Conservation (phyloP, 768 basidiomycete genomes). For the Tricholoma terreum region DNA sequence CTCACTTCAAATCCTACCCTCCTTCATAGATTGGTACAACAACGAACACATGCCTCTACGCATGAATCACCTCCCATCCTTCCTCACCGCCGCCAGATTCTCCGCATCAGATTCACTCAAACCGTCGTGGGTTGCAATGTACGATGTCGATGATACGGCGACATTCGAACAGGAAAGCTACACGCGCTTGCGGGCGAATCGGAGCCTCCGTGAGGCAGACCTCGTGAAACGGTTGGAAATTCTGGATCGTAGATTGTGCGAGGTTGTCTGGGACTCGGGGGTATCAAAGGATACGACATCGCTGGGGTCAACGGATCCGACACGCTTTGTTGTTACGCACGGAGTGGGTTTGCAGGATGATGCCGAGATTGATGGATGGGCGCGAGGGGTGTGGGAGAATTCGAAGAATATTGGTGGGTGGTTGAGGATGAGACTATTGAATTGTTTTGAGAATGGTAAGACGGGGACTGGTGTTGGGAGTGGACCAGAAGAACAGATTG, state of each 20-base stretch:
- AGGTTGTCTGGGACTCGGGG: too few species aligned
- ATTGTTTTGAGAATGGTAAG: conserved; percentile 39
- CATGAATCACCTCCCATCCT: conserved; percentile 41
- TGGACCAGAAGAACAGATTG: conserved; percentile 28
- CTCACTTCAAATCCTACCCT: neutral
- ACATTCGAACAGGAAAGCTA: conserved; percentile 42
- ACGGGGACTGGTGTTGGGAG: conserved; percentile 25
- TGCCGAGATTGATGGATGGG: conserved; percentile 22
- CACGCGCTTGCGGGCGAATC: conserved; percentile 40
- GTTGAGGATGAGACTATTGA: conserved; percentile 38
- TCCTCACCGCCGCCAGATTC: conserved; percentile 49
- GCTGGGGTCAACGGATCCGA: conserved; percentile 28
- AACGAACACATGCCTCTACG: conserved; percentile 54
- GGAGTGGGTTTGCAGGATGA: conserved; percentile 21
- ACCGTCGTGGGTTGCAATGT: conserved; percentile 49
- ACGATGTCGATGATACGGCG: conserved; percentile 42
- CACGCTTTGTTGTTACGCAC: conserved; percentile 29
- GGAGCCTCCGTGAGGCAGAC: conserved; percentile 41
- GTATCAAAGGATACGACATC: conserved; percentile 29
- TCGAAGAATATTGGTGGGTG: conserved; percentile 30
- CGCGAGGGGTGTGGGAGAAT: conserved; percentile 11
- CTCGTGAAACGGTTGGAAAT: conserved; percentile 40
- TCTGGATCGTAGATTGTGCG: conserved; percentile 42
- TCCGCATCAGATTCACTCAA: conserved; percentile 30
- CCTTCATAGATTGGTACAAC: conserved; percentile 48